Base-by-base conservation (phyloP, 352 stramenopile genomes). In the Phytophthora gonapodyides region DNA sequence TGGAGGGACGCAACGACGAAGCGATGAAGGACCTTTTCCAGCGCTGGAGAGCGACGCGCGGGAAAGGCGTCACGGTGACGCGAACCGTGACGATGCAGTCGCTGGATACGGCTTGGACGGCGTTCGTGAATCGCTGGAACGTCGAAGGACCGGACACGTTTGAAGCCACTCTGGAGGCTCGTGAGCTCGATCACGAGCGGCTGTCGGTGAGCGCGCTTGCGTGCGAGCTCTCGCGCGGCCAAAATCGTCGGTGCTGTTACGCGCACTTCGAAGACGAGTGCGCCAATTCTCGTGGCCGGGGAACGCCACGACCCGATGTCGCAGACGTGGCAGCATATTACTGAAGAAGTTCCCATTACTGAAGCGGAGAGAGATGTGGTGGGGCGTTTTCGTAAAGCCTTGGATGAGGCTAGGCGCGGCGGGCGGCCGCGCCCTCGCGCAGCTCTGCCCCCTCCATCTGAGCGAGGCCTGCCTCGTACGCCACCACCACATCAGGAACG, bases 391-490 rank as follows among this genome's bases (percentile, higher is more conserved):
- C 21, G 16, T 19, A 6, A 7, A 3, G 17, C 19, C 7, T 15
- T 57, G 11, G 4, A 36, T 37, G 19, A 45, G 13, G 42, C 50
- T 46, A 45, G 38, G 37, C 38, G 46, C 40, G 41, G 24, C 16
- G 34, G 7, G 38, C 33, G 11, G 43, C 13, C 15, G 47, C 34
- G 47, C 46, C n/a, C n/a, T n/a, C n/a, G n/a, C n/a, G n/a, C n/a
- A n/a, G n/a, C n/a, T n/a, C n/a, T n/a, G n/a, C n/a, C n/a, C n/a
- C n/a, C n/a, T n/a, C n/a, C n/a, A n/a, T n/a, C 6, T 21, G 7
- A 43, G 3, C 12, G 8, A 63, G 36, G 36, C 16, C 35, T 41
- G 55, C 56, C 46, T 64, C 40, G 11, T 64, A 54, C 35, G 34
- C 43, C 19, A 21, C 15, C 33, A 61, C 43, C 8, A 17, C n/a